These are phyloP conservation scores for Zea luxurians DNA, from an alignment of 176 grass and related monocot genomes.

Conservation along the genomic window DNA sequence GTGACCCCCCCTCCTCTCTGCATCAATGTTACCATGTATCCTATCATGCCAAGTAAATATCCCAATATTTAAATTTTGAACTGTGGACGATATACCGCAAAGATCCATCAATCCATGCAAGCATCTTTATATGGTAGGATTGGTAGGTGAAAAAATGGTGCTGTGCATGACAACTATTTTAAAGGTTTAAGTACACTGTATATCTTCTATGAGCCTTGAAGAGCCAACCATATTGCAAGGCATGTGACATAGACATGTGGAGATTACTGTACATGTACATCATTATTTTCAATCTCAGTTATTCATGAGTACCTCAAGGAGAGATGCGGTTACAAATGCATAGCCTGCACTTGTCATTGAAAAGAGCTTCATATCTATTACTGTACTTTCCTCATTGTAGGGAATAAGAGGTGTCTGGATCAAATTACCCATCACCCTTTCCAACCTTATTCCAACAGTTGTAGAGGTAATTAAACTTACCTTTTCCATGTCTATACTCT, in stretches of 20 bases:
- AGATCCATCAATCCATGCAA: background rate
- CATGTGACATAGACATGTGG: background rate
- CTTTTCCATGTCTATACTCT: background rate
- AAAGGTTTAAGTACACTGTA: background rate
- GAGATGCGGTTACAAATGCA: background rate
- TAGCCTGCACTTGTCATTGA: background rate
- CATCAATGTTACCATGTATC: too few relatives aligned
- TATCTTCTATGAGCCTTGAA: background rate
- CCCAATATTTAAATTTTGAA: background rate
- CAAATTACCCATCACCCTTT: conserved; percentile 78
- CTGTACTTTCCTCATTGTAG: conserved; percentile 41
- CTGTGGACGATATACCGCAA: background rate
- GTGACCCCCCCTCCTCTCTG: conserved; percentile 22
- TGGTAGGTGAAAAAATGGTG: background rate
- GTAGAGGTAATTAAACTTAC: conserved; percentile 73
- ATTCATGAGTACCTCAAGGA: background rate
- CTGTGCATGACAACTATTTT: background rate
- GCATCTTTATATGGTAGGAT: background rate
- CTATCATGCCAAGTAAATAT: background rate
- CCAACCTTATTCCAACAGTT: conserved; percentile 78
- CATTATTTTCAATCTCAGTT: background rate
- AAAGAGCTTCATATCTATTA: background rate
- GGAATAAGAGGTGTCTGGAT: conserved; percentile 93
- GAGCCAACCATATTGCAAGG: background rate
- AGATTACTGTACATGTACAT: background rate